phyloP scores from a whole-genome alignment of 2,329 filamentous ascomycete genomes.

The Paecilomyces dactylethromorphus region DNA sequence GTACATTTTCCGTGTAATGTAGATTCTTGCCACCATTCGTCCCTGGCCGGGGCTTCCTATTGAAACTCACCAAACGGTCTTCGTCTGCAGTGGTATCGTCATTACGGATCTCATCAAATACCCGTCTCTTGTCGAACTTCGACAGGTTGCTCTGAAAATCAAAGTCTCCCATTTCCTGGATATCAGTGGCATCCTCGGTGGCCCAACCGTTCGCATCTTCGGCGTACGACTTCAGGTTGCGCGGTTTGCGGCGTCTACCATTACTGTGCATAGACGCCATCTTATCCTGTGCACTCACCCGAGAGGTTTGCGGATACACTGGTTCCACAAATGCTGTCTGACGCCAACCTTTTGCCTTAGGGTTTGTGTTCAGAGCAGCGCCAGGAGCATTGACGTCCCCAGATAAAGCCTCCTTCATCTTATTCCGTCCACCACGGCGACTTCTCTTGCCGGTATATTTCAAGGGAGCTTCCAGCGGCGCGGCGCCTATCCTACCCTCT shows the following conservation, averaged over 20 bases:
- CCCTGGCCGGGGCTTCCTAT: conserved; percentile 59
- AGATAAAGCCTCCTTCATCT: conserved; percentile 40
- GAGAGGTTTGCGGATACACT: conserved; percentile 34
- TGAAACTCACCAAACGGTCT: conserved; percentile 84
- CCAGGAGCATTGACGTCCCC: conserved; percentile 25
- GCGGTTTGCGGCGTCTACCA: conserved; percentile 40
- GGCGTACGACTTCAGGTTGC: conserved; percentile 38
- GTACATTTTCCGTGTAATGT: conserved; percentile 85
- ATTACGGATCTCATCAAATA: conserved; percentile 87
- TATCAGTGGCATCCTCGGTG: conserved; percentile 91
- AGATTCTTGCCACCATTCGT: conserved; percentile 81
- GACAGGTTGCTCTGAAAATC: conserved; percentile 85
- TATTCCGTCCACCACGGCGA: conserved; percentile 40
- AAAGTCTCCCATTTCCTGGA: conserved; percentile 88
- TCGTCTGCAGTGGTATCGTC: conserved; percentile 86
- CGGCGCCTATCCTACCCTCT: conserved; percentile 12
- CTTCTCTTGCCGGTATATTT: conserved; percentile 31
- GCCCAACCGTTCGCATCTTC: conserved; percentile 78
- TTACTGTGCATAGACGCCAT: conserved; percentile 6
- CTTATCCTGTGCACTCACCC: conserved; percentile 5
- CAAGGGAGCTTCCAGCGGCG: conserved; percentile 15
- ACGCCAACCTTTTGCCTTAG: conserved; percentile 59
- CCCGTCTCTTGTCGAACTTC: conserved; percentile 87
- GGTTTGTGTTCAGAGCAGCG: conserved; percentile 24
- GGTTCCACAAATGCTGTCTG: conserved; percentile 60